Conservation (phyloP, 2,329 filamentous ascomycete genomes). For the Decorospora gaudefroyi region DNA sequence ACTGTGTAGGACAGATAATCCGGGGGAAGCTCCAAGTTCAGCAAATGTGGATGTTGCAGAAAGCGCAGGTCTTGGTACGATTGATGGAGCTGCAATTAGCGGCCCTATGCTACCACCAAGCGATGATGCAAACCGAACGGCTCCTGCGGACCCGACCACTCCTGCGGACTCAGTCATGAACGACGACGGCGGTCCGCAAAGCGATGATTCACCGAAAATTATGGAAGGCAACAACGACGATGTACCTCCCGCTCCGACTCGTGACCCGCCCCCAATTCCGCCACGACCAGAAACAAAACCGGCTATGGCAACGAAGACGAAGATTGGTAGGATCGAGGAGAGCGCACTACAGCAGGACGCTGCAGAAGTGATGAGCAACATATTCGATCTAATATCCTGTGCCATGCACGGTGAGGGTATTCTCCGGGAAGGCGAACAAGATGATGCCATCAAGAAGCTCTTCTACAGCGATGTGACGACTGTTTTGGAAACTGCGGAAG, state of each 20-base stretch:
- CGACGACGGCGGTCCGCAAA: conserved; percentile 21
- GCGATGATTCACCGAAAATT: conserved; percentile 29
- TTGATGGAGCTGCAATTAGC: conserved; percentile 52
- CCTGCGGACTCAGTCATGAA: conserved; percentile 35
- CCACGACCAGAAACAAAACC: conserved; percentile 52
- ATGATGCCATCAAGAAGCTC: conserved; percentile 70
- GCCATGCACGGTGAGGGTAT: conserved; percentile 75
- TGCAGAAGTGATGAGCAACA: conserved; percentile 91
- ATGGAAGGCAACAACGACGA: conserved; percentile 22
- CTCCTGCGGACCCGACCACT: conserved; percentile 2
- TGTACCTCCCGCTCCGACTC: conserved; percentile 48
- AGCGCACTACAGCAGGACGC: conserved; percentile 84
- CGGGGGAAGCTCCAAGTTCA: conserved; percentile 43
- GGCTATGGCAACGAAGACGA: conserved; percentile 21
- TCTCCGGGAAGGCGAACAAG: conserved; percentile 73
- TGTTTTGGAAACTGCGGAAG: conserved; percentile 38
- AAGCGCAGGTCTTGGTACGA: conserved; percentile 47
- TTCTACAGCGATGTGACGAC: conserved; percentile 54
- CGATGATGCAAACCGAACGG: conserved; percentile 1
- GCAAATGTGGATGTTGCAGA: conserved; percentile 52
- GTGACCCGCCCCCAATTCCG: conserved; percentile 64
- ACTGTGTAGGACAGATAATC: conserved; percentile 63
- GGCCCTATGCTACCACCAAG: conserved; percentile 52
- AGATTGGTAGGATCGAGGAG: conserved; percentile 58
- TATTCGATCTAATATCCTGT: conserved; percentile 86